Base-by-base conservation (phyloP, 2,329 filamentous ascomycete species). In the Xylaria sp. region DNA sequence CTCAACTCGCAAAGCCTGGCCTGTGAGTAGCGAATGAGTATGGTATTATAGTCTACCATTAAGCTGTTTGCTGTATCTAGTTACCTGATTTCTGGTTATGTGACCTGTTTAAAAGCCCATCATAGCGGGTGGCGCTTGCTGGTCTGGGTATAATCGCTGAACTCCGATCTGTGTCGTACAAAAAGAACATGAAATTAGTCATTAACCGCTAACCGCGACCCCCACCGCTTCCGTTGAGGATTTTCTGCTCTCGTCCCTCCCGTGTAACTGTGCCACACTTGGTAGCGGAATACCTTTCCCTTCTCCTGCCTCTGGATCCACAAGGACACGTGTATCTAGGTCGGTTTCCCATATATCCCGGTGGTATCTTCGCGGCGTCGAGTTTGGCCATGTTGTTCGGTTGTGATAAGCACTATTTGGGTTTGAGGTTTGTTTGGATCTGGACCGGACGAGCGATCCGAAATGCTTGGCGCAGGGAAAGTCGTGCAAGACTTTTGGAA, bases 401-500 rank as follows among this genome's bases (percentile, higher is more conserved):
- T 39, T 10, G 2, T 13, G 37, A 39, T 50, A 68, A 61, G 10
- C 12, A 39, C 41, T 37, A 13, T 44, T 63, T 8, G 65, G 48
- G 23, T 23, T 25, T 32, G 65, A 23, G 15, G 28, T 23, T 10
- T 32, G 50, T 41, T 58, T 56, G 28, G 63, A 61, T 48, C 60
- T 60, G 6, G 66, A 64, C 46, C 69, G 66, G 13, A 46, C 64
- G 32, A 70, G 56, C 2, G 70, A 72, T 8, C 60, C 67, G 5
- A 70, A 50, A 23, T 57, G 56, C 28, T 50, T 61, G 1, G 62
- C 65, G 46, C 69, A 66, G 10, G 68, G 54, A 20, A 68, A 57
- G 25, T 54, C 64, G 6, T 63, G 55, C 12, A 69, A 50, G 32
- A 67, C 70, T 58, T 66, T 69, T 7, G 70, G 70, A 8, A 69